Evolutionary conservation across 257 asterid species (phyloP).

Genomic region (Rehmannia glutinosa): DNA sequence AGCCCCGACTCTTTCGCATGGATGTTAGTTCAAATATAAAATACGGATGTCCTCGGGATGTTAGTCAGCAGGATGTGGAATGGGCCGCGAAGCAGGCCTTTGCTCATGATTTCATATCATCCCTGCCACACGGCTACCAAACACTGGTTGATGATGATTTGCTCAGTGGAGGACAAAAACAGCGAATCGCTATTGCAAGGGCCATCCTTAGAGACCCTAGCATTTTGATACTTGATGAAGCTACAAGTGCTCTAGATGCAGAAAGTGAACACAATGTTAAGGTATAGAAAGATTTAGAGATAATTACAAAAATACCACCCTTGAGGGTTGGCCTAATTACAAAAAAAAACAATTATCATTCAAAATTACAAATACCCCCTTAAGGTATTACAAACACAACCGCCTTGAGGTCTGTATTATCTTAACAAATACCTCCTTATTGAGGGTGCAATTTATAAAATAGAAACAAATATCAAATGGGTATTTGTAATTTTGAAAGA

Average conservation of each 20-base stretch:
- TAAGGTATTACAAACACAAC: too few species aligned
- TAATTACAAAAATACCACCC: background rate
- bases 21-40: slow-evolving; percentile 83
- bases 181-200: slow-evolving; percentile 91
- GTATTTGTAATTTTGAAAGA: too few species aligned
- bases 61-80: slow-evolving; percentile 72
- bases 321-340: background rate
- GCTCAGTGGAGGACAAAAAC: slow-evolving; percentile 99
- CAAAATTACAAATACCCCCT: background rate
- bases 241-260: slow-evolving; percentile 96
- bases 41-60: slow-evolving; percentile 71
- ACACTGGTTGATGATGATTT: slow-evolving; percentile 91
- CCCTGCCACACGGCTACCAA: slow-evolving; percentile 82
- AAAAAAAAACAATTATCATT: background rate
- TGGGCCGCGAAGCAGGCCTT: slow-evolving; percentile 88
- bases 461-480: too few species aligned
- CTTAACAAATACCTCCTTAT: too few species aligned
- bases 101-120: slow-evolving; percentile 81
- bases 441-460: too few species aligned
- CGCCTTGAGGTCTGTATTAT: too few species aligned
- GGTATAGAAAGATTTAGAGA: slow-evolving; percentile 35
- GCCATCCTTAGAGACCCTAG: slow-evolving; percentile 90
- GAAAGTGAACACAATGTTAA: slow-evolving; percentile 92
- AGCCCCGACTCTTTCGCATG: slow-evolving; percentile 88
- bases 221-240: slow-evolving; percentile 91